Conservation (phyloP, 2,329 filamentous ascomycete species). For the Dothiorella sarmentorum region DNA sequence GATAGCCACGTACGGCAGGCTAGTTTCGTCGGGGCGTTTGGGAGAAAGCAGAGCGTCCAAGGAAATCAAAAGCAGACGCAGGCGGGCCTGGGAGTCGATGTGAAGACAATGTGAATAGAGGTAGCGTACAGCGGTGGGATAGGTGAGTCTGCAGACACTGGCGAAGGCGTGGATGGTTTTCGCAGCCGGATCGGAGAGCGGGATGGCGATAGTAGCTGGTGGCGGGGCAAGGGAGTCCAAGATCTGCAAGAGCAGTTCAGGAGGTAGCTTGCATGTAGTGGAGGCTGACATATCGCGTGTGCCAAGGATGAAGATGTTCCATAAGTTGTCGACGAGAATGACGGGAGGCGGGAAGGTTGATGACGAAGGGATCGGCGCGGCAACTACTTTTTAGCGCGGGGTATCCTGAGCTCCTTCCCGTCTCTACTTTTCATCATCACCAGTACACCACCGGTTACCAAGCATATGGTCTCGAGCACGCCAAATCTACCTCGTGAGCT, state of each 20-base stretch:
- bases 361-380: neutral
- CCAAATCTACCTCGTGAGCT: no score
- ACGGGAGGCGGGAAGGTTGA: neutral
- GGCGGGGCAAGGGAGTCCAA: slow-evolving; percentile 26
- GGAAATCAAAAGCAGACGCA: slow-evolving; percentile 28
- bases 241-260: slow-evolving; percentile 30
- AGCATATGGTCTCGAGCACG: no score
- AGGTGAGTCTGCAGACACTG: slow-evolving; percentile 43
- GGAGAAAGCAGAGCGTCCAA: slow-evolving; percentile 22
- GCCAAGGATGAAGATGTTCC: no score
- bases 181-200: slow-evolving; percentile 40
- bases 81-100: slow-evolving; percentile 36
- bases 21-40: slow-evolving; percentile 16
- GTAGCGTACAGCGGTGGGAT: slow-evolving; percentile 40
- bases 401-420: neutral
- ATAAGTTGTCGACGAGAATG: neutral
- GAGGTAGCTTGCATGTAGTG: slow-evolving; percentile 20
- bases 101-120: slow-evolving; percentile 48
- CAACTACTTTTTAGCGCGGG: neutral
- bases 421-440: no score
- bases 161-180: slow-evolving; percentile 46
- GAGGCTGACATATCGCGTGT: no score
- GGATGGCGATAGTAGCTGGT: slow-evolving; percentile 27
- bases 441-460: no score
- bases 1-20: slow-evolving; percentile 8